phyloP scores from a whole-genome alignment of 148 eudicot genomes.

The Dianthus caryophyllus region DNA sequence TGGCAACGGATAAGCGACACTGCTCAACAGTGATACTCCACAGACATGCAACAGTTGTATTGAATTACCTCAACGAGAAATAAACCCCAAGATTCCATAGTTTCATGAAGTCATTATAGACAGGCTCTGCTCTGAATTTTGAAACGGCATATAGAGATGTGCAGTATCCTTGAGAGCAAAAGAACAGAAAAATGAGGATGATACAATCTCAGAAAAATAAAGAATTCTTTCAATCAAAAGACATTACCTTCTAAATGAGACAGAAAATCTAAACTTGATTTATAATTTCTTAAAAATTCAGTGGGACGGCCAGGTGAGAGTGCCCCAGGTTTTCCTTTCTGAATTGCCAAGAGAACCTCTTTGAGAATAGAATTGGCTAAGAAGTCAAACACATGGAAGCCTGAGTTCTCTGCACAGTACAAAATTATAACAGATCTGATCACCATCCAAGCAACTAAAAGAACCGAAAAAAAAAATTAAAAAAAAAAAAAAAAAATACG shows the following conservation, averaged over 20 bases:
- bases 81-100: conserved; percentile 97
- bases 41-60: conserved; percentile 11
- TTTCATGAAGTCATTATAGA: conserved; percentile 83
- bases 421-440: conserved; percentile 11
- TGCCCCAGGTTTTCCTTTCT: conserved; percentile 91
- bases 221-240: background rate
- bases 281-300: conserved; percentile 83
- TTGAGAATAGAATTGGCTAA: conserved; percentile 90
- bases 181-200: conserved; percentile 4
- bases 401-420: conserved; percentile 82
- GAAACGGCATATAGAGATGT: conserved; percentile 68
- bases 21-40: background rate
- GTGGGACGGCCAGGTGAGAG: conserved; percentile 98
- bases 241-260: conserved; percentile 78
- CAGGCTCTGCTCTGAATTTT: conserved; percentile 77
- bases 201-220: conserved; percentile 5
- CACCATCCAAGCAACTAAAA: conserved; percentile 4
- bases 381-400: conserved; percentile 94
- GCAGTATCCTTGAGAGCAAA: conserved; percentile 63
- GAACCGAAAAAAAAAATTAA: background rate
- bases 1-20: background rate
- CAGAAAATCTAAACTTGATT: conserved; percentile 78
- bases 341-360: conserved; percentile 77
- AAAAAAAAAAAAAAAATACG: no score
- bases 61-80: conserved; percentile 81